A percentile compares a stretch with the other conserved stretches of the same genome.
Conservation (phyloP, 1,284 basidiomycete species). For the Earliella scabrosa region DNA sequence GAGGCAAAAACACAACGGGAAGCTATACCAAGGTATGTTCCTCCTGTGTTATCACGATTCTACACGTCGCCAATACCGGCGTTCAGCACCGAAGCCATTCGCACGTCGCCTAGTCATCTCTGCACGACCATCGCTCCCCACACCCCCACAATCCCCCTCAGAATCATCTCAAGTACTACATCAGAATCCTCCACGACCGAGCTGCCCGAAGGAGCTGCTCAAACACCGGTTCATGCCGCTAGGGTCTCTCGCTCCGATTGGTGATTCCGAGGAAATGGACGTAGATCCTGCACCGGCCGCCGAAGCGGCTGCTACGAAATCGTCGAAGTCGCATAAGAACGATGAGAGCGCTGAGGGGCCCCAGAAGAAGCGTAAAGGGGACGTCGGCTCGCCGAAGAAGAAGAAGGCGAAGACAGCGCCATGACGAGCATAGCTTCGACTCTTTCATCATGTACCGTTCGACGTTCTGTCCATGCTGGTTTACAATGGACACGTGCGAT, state of each 20-base stretch:
- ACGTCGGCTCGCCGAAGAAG: conserved; percentile 39
- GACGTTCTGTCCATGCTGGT: too few relatives aligned
- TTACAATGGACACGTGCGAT: too few relatives aligned
- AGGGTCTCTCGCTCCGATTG: conserved; percentile 47
- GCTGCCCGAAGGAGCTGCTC: conserved; percentile 61
- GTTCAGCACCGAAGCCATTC: conserved; percentile 59
- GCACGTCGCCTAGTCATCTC: conserved; percentile 61
- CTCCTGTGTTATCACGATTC: not conserved
- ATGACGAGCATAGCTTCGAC: conserved; percentile 3
- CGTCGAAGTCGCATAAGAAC: conserved; percentile 15
- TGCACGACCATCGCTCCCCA: conserved; percentile 48
- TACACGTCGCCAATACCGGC: not conserved
- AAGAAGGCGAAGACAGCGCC: conserved; percentile 40
- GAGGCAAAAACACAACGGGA: conserved; percentile 59
- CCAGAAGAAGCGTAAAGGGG: conserved; percentile 19
- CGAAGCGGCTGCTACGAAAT: conserved; percentile 18
- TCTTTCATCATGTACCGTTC: too few relatives aligned
- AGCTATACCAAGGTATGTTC: conserved; percentile 57
- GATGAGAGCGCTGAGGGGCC: conserved; percentile 27
- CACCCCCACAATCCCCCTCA: conserved; percentile 32
- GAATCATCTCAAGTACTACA: conserved; percentile 32
- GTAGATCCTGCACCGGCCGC: conserved; percentile 25
- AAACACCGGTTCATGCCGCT: conserved; percentile 68
- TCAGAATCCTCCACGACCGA: conserved; percentile 59
- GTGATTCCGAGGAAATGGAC: conserved; percentile 25